Evolutionary conservation across 1,284 basidiomycete genomes (phyloP).

Genomic region (Melampsora americana): DNA sequence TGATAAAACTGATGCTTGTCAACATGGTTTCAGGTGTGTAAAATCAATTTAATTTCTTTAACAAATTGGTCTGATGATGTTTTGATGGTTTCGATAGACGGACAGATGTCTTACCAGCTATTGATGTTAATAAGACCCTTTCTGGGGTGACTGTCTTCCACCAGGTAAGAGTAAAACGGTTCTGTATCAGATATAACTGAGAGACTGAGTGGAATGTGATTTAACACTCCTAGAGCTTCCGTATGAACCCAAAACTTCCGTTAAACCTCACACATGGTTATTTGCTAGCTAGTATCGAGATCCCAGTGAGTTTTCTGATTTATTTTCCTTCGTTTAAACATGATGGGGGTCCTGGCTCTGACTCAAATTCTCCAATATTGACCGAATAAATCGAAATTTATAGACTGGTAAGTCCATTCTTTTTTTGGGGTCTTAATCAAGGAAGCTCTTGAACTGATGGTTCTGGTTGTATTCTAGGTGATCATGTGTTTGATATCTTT

Average conservation of each 20-base stretch:
- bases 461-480: too few relatives aligned
- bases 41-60: background rate
- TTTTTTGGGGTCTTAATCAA: too few relatives aligned
- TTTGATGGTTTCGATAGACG: background rate
- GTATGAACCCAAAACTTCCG: background rate
- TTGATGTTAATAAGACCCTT: slow-evolving; percentile 5
- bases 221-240: slow-evolving; percentile 1
- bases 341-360: background rate
- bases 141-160: slow-evolving; percentile 18
- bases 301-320: background rate
- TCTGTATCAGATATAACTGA: background rate
- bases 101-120: slow-evolving; percentile 10
- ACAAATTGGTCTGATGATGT: background rate
- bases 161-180: background rate
- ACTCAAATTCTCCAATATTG: background rate
- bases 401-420: too few relatives aligned
- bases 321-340: background rate
- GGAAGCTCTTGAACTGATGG: too few relatives aligned
- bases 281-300: slow-evolving; percentile 10
- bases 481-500: slow-evolving; percentile 15
- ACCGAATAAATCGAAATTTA: too few relatives aligned
- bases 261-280: slow-evolving; percentile 13
- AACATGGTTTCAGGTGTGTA: slow-evolving; percentile 25
- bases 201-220: background rate
- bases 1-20: background rate